Base-by-base conservation (phyloP, 164 flowering plant genomes). In the Akebia trifoliata region DNA sequence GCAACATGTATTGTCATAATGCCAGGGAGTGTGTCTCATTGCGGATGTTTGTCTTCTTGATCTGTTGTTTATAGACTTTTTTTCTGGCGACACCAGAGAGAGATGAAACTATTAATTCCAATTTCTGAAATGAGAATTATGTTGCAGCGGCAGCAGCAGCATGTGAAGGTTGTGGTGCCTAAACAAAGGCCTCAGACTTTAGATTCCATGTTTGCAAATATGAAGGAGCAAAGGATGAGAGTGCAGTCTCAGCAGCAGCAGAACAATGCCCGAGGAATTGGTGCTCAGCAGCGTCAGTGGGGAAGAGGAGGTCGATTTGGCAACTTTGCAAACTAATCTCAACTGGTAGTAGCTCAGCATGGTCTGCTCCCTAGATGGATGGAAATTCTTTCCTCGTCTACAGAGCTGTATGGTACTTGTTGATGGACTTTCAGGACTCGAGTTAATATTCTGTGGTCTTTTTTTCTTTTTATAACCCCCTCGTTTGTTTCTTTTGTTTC, bases 211-310 rank as follows among this genome's bases (percentile, higher is more conserved):
- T 91, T 88, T 79, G 96, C 98, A 14, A 78, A 84, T 64, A 81
- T 88, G 92, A 86, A 83, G 75, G 90, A 91, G 63, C 83, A 86
- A 74, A 80, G 98, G 72, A 77, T 86, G 83, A 81, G 62, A 66
- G 68, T 50, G 8, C 26, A 62, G 9, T 65, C 79, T 17, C 66
- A 54, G 20, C 72, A n/a, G n/a, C n/a, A 72, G 51, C 78, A 73
- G 62, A 72, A 59, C 28, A 60, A 47, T 22, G 59, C 62, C 15
- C 62, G 66, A 40, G 67, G 76, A 29, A 50, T 62, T 59, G 69
- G 49, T 0, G 66, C 60, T 63, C 83, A 63, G 28, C 72, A 70
- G 60, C 76, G 29, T 17, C 76, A 61, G 8, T 20, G 53, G 9
- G 4, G 53, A 70, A 75, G 69, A 43, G 74, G 86, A 67, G 78